phyloP scores from a whole-genome alignment of 2,329 filamentous ascomycete genomes.

The Aspergillus clavatus region DNA sequence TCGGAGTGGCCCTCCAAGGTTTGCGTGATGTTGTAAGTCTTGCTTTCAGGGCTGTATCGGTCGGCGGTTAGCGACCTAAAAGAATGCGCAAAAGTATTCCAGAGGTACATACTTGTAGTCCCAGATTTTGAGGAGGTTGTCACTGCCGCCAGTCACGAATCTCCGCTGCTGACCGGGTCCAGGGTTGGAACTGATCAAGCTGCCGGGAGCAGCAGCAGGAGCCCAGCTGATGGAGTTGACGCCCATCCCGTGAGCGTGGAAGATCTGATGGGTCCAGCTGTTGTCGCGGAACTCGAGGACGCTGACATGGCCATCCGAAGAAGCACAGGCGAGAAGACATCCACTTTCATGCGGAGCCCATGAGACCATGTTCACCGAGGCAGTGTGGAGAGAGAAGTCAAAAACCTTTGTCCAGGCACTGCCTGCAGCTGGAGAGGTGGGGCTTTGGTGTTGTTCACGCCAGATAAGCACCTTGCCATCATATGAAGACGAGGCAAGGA shows the following conservation, averaged over 20 bases:
- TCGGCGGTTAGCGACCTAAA: constrained; percentile 1
- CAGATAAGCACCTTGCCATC: constrained; percentile 98
- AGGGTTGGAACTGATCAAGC: constrained; percentile 69
- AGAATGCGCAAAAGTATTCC: constrained; percentile 3
- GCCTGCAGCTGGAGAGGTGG: constrained; percentile 38
- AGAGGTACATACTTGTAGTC: constrained; percentile 56
- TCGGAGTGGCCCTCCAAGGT: constrained; percentile 77
- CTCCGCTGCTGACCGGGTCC: constrained; percentile 63
- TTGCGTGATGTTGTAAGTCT: constrained; percentile 49
- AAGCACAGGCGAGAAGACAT: constrained; percentile 90
- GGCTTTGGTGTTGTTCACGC: constrained; percentile 66
- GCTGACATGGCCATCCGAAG: constrained; percentile 85
- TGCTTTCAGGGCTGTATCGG: constrained; percentile 44
- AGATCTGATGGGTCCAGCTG: constrained; percentile 81
- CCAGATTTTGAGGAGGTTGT: constrained; percentile 94
- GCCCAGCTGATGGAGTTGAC: constrained; percentile 97
- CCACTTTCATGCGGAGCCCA: constrained; percentile 98
- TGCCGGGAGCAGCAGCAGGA: constrained; percentile 76
- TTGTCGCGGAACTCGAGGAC: constrained; percentile 98
- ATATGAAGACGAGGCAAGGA: constrained; percentile 90
- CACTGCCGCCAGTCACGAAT: constrained; percentile 91
- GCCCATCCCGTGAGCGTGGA: constrained; percentile 86
- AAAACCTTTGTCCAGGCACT: constrained; percentile 79
- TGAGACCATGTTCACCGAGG: constrained; percentile 90
- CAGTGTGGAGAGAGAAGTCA: constrained; percentile 89